Evolutionary conservation across 192 early-diverging fungal species (phyloP).

Genomic region (Pilobolus umbonatus): DNA sequence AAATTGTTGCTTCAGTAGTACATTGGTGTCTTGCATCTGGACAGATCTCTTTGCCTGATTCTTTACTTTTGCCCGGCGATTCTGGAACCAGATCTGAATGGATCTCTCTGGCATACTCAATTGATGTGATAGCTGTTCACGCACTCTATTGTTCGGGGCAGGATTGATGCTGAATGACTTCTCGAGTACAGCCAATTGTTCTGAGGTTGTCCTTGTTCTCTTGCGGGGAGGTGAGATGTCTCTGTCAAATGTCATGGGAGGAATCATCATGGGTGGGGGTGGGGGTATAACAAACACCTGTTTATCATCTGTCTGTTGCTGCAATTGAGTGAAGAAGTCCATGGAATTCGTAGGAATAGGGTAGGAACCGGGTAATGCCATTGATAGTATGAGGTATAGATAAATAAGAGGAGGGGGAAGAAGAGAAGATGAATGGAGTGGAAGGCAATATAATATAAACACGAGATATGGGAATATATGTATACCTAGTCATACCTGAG

Average conservation of each 20-base stretch:
- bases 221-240: slow-evolving; percentile 40
- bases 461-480: slow-evolving; percentile 4
- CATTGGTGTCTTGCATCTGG: slow-evolving; percentile 11
- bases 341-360: background rate
- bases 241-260: background rate
- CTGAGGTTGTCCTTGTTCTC: slow-evolving; percentile 60
- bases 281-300: slow-evolving; percentile 9
- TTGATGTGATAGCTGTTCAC: slow-evolving; percentile 61
- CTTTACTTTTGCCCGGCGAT: slow-evolving; percentile 74
- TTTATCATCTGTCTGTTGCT: slow-evolving; percentile 1
- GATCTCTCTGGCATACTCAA: slow-evolving; percentile 67
- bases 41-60: slow-evolving; percentile 37
- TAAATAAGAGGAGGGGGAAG: slow-evolving; percentile 1
- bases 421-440: slow-evolving; percentile 1
- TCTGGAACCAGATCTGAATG: slow-evolving; percentile 88
- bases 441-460: slow-evolving; percentile 10
- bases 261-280: background rate
- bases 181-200: slow-evolving; percentile 60
- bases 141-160: slow-evolving; percentile 59
- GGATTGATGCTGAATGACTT: slow-evolving; percentile 65
- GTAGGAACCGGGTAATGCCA: slow-evolving; percentile 2
- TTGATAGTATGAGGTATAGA: slow-evolving; percentile 2
- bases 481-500: too few relatives aligned
- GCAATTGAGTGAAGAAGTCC: slow-evolving; percentile 1
- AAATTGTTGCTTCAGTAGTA: slow-evolving; percentile 20